These are phyloP conservation scores for Coffea canephora DNA, from an alignment of 257 asterid species.

Conservation along the genomic window DNA sequence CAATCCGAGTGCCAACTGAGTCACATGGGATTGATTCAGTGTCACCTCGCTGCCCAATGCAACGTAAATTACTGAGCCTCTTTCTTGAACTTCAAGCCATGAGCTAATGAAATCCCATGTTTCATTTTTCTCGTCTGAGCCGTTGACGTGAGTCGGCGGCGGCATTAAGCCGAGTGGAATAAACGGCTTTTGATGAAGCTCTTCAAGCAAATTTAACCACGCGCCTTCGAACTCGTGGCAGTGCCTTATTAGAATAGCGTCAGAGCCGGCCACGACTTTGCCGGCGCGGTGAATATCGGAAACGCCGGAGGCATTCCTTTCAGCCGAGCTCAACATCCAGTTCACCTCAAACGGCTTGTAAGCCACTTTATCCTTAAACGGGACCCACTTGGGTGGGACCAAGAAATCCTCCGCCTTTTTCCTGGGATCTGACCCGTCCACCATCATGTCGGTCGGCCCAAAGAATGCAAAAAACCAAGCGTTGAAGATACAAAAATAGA, in stretches of 20 bases:
- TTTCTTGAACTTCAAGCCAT: slow-evolving; percentile 1
- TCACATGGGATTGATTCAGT: background rate
- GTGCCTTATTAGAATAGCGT: background rate
- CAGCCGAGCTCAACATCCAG: background rate
- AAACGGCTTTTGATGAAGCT: slow-evolving; percentile 8
- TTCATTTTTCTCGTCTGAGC: background rate
- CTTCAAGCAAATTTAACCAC: slow-evolving; percentile 8
- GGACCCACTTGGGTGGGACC: slow-evolving; percentile 23
- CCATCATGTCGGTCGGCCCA: background rate
- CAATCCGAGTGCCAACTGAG: slow-evolving; percentile 1
- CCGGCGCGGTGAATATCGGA: slow-evolving; percentile 5
- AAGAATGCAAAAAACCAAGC: background rate
- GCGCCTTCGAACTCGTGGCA: slow-evolving; percentile 9
- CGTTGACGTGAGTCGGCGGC: background rate
- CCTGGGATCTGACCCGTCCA: background rate
- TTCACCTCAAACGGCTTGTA: slow-evolving; percentile 1
- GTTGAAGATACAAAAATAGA: slow-evolving; percentile 4
- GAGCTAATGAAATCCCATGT: background rate
- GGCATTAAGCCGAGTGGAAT: slow-evolving; percentile 25
- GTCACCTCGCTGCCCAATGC: slow-evolving; percentile 16
- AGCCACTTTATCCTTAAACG: slow-evolving; percentile 21
- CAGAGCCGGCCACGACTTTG: background rate
- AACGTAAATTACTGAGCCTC: slow-evolving; percentile 14
- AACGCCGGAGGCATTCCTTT: background rate
- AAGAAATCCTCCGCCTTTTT: slow-evolving; percentile 8